Evolutionary conservation across 805 yeast species (phyloP), one percentile per base, ranked within the genome.

Genomic region (Debaryomyces castellii): DNA sequence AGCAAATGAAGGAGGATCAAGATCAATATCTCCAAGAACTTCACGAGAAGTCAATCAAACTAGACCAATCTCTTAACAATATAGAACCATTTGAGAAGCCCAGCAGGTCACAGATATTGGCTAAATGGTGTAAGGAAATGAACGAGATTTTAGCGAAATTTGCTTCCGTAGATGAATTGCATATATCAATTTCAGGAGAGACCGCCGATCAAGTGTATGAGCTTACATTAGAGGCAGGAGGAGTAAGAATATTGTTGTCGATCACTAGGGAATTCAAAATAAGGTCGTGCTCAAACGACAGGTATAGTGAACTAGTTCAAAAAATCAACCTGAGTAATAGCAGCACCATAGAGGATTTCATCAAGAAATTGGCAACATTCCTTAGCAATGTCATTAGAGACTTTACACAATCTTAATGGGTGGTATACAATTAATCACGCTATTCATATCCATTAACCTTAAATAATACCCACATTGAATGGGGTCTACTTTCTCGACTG

Each of bases 41-140:
- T 5, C 18, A 32, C 28, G 33, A 30, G 11, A 44, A 47, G 25
- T 22, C 44, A 12, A 32, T 9, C 6, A 20, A 41, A 11, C 33
- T 47, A 17, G 22, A 36, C 20, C 12, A 30, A 9, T 36, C 38
- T 1, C 18, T 44, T n/a, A 33, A 28, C 21, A 27, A 32, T 25
- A 21, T 40, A n/a, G 41, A 37, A 7, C 44, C 46, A 12, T 11
- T 43, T 40, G 21, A 45, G 35, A n/a, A 40, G 20, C 39, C 43
- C 25, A 27, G 30, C 17, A 5, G 34, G 9, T 25, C 45, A 33
- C 61, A 58, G 21, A 27, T 47, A 17, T 51, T 42, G 39, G 63
- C 58, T 17, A 53, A 57, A 43, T 58, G 63, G 64, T 55, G 58
- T 40, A 49, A 55, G 34, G 58, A 57, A 24, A 55, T 59, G 55